A percentile compares a stretch with the other conserved stretches of the same genome.
These are phyloP conservation scores for Beta vulgaris DNA, from an alignment of 148 eudicot species.

Conservation along the genomic window DNA sequence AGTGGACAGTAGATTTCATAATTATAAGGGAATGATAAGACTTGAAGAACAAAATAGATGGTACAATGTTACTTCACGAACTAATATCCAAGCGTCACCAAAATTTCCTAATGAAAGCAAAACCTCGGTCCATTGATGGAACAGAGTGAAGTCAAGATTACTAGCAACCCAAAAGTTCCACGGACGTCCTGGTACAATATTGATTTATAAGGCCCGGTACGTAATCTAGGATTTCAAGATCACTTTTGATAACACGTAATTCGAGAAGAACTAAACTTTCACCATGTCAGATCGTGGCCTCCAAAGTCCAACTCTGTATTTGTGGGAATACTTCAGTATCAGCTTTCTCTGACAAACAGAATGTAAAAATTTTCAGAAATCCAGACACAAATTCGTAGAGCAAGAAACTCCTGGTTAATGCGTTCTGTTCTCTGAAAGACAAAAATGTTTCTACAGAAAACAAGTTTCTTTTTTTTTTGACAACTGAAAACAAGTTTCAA, in stretches of 20 bases:
- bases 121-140: neutral
- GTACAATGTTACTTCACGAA: neutral
- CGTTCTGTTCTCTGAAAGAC: no score
- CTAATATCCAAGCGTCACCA: neutral
- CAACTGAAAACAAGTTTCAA: no score
- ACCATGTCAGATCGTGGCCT: constrained; percentile 59
- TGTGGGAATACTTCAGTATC: constrained; percentile 64
- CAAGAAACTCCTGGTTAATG: neutral
- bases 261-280: constrained; percentile 29
- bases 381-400: neutral
- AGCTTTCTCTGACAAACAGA: constrained; percentile 43
- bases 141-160: neutral
- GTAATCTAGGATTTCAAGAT: neutral
- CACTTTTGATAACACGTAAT: neutral
- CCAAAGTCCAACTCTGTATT: constrained; percentile 74
- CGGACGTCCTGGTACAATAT: neutral
- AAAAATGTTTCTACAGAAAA: no score
- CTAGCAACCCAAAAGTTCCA: neutral
- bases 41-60: neutral
- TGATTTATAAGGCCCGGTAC: constrained; percentile 7
- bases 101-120: constrained; percentile 16
- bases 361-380: neutral
- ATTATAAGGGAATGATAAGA: neutral
- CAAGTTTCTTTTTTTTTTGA: no score
- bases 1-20: neutral